A percentile compares a stretch with the other conserved stretches of the same genome.
Conservation (phyloP, 2,329 filamentous ascomycete genomes). For the Thermothelomyces thermophilus region DNA sequence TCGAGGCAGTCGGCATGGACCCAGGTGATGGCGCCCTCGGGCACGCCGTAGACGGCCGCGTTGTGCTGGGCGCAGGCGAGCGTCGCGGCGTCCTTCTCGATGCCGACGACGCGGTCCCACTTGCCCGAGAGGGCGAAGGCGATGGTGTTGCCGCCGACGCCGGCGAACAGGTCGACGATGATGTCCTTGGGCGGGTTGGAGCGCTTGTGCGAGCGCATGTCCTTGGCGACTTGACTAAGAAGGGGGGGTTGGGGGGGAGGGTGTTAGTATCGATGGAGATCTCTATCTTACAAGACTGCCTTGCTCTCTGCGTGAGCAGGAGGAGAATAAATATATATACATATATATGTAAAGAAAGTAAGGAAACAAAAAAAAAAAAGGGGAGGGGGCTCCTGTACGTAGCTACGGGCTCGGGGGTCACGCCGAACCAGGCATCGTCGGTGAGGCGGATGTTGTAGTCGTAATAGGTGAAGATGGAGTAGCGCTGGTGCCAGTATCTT, state of each 20-base stretch:
- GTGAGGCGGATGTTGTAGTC: conserved; percentile 87
- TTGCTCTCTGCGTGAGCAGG: no score
- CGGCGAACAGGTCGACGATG: conserved; percentile 83
- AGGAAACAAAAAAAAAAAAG: no score
- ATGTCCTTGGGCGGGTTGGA: conserved; percentile 46
- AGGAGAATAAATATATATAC: no score
- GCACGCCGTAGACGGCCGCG: conserved; percentile 75
- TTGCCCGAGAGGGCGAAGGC: conserved; percentile 77
- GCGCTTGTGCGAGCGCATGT: conserved; percentile 53
- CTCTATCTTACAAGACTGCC: not conserved
- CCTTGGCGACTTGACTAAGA: conserved; percentile 70
- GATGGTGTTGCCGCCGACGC: conserved; percentile 88
- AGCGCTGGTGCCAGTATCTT: conserved; percentile 89
- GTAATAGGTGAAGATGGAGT: conserved; percentile 81
- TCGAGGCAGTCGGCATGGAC: conserved; percentile 82
- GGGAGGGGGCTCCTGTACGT: no score
- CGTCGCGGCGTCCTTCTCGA: conserved; percentile 75
- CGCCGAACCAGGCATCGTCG: conserved; percentile 91
- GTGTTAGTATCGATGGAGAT: not conserved
- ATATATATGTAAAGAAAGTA: not conserved
- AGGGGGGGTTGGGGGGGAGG: conserved; percentile 17
- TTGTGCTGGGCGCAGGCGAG: conserved; percentile 91
- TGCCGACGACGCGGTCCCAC: conserved; percentile 79
- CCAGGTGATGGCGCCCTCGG: conserved; percentile 66
- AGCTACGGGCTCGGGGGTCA: conserved; percentile 89